These are phyloP conservation scores for Aspergillus uvarum DNA, from an alignment of 2,329 filamentous ascomycete species.

Conservation along the genomic window DNA sequence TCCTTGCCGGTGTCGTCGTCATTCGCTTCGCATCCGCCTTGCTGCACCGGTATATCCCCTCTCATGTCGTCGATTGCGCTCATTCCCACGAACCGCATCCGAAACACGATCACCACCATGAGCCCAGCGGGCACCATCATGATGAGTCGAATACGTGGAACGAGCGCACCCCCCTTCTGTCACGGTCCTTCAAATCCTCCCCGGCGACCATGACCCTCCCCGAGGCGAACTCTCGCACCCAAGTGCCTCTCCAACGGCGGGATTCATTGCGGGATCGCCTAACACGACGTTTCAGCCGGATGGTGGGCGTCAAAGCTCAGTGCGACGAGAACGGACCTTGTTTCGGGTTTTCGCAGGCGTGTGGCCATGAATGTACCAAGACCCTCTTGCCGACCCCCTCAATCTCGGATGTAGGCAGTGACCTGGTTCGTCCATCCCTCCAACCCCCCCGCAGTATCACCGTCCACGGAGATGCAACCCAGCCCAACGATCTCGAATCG, in stretches of 20 bases:
- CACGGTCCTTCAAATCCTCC: slow-evolving; percentile 23
- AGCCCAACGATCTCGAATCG: slow-evolving; percentile 7
- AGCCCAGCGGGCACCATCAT: slow-evolving; percentile 30
- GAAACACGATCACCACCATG: slow-evolving; percentile 33
- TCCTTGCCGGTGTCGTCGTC: slow-evolving; percentile 48
- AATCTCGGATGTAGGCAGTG: slow-evolving; percentile 20
- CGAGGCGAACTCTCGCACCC: slow-evolving; percentile 14
- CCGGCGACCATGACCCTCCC: slow-evolving; percentile 18
- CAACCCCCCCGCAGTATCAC: slow-evolving; percentile 20
- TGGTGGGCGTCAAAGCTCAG: slow-evolving; percentile 51
- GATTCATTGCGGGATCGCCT: slow-evolving; percentile 39
- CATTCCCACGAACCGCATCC: slow-evolving; percentile 44
- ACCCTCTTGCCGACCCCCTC: slow-evolving; percentile 23
- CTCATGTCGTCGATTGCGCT: slow-evolving; percentile 51
- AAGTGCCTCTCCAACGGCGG: slow-evolving; percentile 19
- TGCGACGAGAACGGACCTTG: slow-evolving; percentile 62
- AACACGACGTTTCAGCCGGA: slow-evolving; percentile 46
- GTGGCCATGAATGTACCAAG: slow-evolving; percentile 61
- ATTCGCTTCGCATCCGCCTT: slow-evolving; percentile 48
- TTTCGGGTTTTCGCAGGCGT: slow-evolving; percentile 61
- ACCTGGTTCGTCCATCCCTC: slow-evolving; percentile 13
- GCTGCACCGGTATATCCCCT: slow-evolving; percentile 50
- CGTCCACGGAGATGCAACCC: slow-evolving; percentile 19
- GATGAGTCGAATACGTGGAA: slow-evolving; percentile 11
- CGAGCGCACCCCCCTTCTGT: slow-evolving; percentile 35